Base-by-base conservation (phyloP, 805 yeast species). In the Scheffersomyces stipitis region DNA sequence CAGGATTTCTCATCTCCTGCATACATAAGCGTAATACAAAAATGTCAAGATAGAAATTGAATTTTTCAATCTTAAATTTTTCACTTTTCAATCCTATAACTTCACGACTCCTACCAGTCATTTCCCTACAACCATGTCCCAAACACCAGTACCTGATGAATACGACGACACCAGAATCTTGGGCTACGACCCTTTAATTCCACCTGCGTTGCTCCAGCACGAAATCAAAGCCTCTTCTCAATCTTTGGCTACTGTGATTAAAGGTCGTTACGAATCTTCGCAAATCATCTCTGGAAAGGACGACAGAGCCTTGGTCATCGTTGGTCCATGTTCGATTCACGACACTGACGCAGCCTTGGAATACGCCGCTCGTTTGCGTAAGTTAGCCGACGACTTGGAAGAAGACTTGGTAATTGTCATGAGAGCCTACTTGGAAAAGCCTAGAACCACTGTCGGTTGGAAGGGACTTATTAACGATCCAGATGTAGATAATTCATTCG, bases 391-490 rank as follows among this genome's bases (percentile, higher is more conserved):
- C 38, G 73, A 80, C 56, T 71, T 85, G 45, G 73, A 82, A 46
- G 80, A 77, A 32, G 96, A 91, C 50, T 73, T 93, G 42, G 78
- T 81, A 39, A 82, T 93, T 41, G 83, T 93, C 44, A 93, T 93
- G 99, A 82, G 99, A 69, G 98, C 98, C 3, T 93, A 93, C 71
- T 75, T 93, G 56, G 99, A 91, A 64, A 91, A 91, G 68, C 99
- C 99, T 52, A 81, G 99, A 69, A 91, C 99, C 34, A 91, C 98
- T 18, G 98, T 93, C 31, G 99, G 99, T 42, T 91, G 99, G 99
- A 91, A 91, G 69, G 99, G 99, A 51, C 75, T 91, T 49, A 93
- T 91, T 55, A 91, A 91, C 61, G 99, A 91, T 64, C 99, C 99
- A 22, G 96, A 93, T 55, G 83, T 91, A 52, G 95, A 91, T 63